Evolutionary conservation across 345 rosid genomes (phyloP), one percentile per base, ranked within the genome.

Genomic region (Lepidium aucheri): DNA sequence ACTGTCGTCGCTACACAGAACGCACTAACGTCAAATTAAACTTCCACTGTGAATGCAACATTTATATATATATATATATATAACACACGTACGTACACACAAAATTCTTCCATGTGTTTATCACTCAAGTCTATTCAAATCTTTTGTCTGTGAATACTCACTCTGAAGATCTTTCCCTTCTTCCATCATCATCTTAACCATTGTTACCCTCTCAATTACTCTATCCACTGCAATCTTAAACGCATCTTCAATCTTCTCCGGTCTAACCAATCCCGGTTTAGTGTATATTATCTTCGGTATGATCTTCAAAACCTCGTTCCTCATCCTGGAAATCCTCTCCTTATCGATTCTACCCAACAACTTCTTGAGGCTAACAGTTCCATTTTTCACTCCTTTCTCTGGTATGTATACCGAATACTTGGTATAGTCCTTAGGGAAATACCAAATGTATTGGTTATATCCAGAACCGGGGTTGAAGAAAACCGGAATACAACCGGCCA

Each of bases 401-500:
- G 82, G 74, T 45, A 86, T 66, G 51, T 69, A 84, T n/a, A 86
- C 76, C 0, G 86, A 84, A 22, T 74, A 86, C 47, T 79, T 65
- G 10, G 76, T 28, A 39, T 66, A 52, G 17, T 84, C 77, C 65
- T 69, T 72, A 0, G 93, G 86, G 11, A 86, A 72, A 74, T 84
- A 70, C 92, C 92, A 86, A 15, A n/a, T 36, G 53, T 86, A 83
- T 36, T 86, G 86, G 35, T 63, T 72, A 60, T 81, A 86, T 6
- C 79, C 84, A 0, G 92, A 84, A 9, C 54, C 74, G 0, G 82
- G 84, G 26, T 70, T 68, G 50, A 86, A 86, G 86, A 86, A 86
- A n/a, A 86, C 89, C 4, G 87, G 92, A 46, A 84, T 84, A 59
- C 87, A 86, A 5, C 89, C 85, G 0, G 81, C 83, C 16, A 86